Percentiles rank a stretch among this genome's conserved stretches.
These are phyloP conservation scores for Halophytophthora batemanensis DNA, from an alignment of 352 stramenopile genomes.

Conservation along the genomic window DNA sequence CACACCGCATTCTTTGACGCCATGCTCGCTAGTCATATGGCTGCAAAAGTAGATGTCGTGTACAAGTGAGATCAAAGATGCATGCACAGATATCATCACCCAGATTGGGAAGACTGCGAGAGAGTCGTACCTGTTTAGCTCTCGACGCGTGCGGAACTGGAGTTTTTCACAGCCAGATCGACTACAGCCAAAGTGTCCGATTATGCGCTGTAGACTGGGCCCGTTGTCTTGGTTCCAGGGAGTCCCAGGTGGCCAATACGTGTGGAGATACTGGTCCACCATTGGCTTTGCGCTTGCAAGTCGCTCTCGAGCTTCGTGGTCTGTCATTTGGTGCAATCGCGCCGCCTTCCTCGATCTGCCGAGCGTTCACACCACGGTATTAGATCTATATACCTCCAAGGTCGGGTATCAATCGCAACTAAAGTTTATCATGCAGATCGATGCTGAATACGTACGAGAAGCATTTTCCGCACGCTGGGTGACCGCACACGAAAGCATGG, in stretches of 20 bases:
- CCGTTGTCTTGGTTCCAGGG: conserved; percentile 44
- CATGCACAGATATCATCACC: too few species aligned
- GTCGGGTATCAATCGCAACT: too few species aligned
- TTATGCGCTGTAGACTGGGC: conserved; percentile 20
- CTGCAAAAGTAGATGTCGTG: conserved; percentile 5
- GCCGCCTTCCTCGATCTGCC: conserved; percentile 44
- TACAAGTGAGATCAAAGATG: background rate
- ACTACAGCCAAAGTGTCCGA: conserved; percentile 48
- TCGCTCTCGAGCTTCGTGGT: conserved; percentile 36
- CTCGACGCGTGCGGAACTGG: conserved; percentile 42
- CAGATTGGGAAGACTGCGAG: too few species aligned
- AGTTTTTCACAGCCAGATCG: conserved; percentile 25
- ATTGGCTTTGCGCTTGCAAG: conserved; percentile 36
- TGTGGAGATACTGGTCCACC: conserved; percentile 55
- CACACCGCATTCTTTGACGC: conserved; percentile 3
- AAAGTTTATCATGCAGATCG: background rate
- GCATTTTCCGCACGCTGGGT: conserved; percentile 51
- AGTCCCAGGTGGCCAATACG: conserved; percentile 47
- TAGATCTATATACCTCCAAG: background rate
- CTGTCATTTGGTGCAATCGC: conserved; percentile 40
- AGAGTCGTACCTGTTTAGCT: conserved; percentile 28
- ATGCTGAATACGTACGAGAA: conserved; percentile 50
- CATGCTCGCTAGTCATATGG: conserved; percentile 19
- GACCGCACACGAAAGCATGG: conserved; percentile 51
- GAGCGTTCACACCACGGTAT: background rate